phyloP scores from a whole-genome alignment of 805 yeast genomes.

The Vanderwaltozyma yarrowii region DNA sequence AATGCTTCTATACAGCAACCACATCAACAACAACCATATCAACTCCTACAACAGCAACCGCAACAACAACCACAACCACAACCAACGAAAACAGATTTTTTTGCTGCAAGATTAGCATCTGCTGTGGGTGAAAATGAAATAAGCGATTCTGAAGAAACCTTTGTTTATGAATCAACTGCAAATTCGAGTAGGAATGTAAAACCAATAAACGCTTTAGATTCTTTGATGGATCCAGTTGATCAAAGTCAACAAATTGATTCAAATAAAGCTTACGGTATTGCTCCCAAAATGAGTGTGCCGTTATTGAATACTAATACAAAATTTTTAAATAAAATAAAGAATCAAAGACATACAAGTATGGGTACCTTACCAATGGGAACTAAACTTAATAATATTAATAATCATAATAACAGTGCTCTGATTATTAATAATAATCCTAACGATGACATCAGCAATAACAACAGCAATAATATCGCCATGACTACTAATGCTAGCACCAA shows the following conservation, averaged over 20 bases:
- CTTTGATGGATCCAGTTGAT: not conserved
- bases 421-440: too few relatives aligned
- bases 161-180: conserved; percentile 67
- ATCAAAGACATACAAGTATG: conserved; percentile 27
- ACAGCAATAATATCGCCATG: too few relatives aligned
- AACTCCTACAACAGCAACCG: not conserved
- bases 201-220: not conserved
- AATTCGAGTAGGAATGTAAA: conserved; percentile 21
- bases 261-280: conserved; percentile 17
- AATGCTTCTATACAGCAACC: conserved; percentile 1
- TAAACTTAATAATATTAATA: not conserved
- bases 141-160: conserved; percentile 87
- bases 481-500: too few relatives aligned
- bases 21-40: conserved; percentile 6
- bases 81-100: conserved; percentile 73
- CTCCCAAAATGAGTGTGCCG: conserved; percentile 27
- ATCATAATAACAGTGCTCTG: too few relatives aligned
- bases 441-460: too few relatives aligned
- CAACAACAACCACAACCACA: conserved; percentile 4
- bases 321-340: conserved; percentile 17
- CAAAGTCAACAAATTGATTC: not conserved
- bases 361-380: conserved; percentile 18
- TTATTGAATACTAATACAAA: conserved; percentile 20
- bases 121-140: conserved; percentile 87
- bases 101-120: conserved; percentile 89